Percentiles rank a stretch among this genome's conserved stretches.
These are phyloP conservation scores for Podosphaera aphanis DNA, from an alignment of 2,329 filamentous ascomycete genomes.

Conservation along the genomic window DNA sequence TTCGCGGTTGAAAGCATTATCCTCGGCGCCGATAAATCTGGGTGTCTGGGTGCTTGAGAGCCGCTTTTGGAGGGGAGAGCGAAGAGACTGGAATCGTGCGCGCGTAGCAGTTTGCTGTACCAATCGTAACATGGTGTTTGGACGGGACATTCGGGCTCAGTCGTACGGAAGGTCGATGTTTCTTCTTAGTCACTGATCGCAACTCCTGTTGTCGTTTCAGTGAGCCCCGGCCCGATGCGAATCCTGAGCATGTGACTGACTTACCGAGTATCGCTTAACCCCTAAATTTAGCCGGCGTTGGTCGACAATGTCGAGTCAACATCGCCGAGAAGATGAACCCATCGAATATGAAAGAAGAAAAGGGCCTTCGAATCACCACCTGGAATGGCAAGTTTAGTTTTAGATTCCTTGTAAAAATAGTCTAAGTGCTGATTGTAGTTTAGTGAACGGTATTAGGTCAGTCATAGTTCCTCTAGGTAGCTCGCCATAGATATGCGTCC, in stretches of 20 bases:
- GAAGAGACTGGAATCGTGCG: slow-evolving; percentile 11
- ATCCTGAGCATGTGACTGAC: too few species aligned
- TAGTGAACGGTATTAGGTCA: slow-evolving; percentile 61
- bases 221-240: too few species aligned
- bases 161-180: too few species aligned
- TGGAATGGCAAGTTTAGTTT: slow-evolving; percentile 45
- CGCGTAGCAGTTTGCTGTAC: too few species aligned
- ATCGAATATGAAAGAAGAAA: slow-evolving; percentile 23
- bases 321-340: too few species aligned
- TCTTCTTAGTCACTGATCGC: too few species aligned
- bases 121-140: too few species aligned
- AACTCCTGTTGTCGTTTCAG: too few species aligned
- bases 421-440: slow-evolving; percentile 4
- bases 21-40: slow-evolving; percentile 35
- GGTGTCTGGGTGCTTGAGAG: slow-evolving; percentile 38
- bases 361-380: slow-evolving; percentile 57
- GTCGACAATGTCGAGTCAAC: too few species aligned
- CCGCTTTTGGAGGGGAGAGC: slow-evolving; percentile 41
- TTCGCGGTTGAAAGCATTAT: slow-evolving; percentile 90
- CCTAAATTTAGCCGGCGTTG: too few species aligned
- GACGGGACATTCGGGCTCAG: too few species aligned
- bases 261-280: too few species aligned
- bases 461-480: slow-evolving; percentile 1
- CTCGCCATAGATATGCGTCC: not conserved
- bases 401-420: not conserved